These are phyloP conservation scores for Pseudogymnoascus sp. DNA, from an alignment of 2,329 filamentous ascomycete genomes.

Conservation along the genomic window DNA sequence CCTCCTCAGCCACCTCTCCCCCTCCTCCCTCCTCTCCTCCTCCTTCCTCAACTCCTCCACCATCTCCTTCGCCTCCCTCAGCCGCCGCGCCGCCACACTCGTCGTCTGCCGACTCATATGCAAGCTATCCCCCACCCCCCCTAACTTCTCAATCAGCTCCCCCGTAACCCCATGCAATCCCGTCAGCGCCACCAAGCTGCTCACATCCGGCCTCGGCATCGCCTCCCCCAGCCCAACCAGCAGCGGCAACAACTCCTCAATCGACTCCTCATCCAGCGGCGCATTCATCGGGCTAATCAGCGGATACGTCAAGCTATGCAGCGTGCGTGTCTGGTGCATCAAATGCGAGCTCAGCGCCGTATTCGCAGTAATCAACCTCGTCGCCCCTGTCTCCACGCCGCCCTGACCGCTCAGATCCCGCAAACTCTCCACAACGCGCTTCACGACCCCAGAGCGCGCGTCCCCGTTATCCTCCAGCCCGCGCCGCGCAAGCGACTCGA, in stretches of 20 bases:
- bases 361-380: slow-evolving; percentile 71
- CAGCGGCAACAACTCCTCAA: slow-evolving; percentile 63
- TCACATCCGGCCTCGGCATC: slow-evolving; percentile 58
- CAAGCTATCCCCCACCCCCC: slow-evolving; percentile 79
- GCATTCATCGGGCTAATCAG: slow-evolving; percentile 62
- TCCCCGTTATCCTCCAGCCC: slow-evolving; percentile 61
- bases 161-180: slow-evolving; percentile 63
- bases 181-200: slow-evolving; percentile 58
- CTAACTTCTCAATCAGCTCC: slow-evolving; percentile 71
- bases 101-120: slow-evolving; percentile 92
- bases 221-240: slow-evolving; percentile 56
- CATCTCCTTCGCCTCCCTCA: slow-evolving; percentile 77
- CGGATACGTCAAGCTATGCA: slow-evolving; percentile 65
- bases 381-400: slow-evolving; percentile 63
- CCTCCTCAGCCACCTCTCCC: slow-evolving; percentile 69
- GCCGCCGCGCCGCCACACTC: slow-evolving; percentile 67
- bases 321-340: slow-evolving; percentile 64
- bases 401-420: slow-evolving; percentile 67
- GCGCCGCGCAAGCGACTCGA: slow-evolving; percentile 61
- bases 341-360: slow-evolving; percentile 68
- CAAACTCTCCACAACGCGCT: slow-evolving; percentile 60
- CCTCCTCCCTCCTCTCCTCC: slow-evolving; percentile 73
- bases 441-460: slow-evolving; percentile 57
- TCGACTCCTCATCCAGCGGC: slow-evolving; percentile 54
- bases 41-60: slow-evolving; percentile 80